A percentile compares a stretch with the other conserved stretches of the same genome.
These are phyloP conservation scores for Pterocarpus macrocarpus DNA, from an alignment of 306 rosid genomes.

Conservation along the genomic window DNA sequence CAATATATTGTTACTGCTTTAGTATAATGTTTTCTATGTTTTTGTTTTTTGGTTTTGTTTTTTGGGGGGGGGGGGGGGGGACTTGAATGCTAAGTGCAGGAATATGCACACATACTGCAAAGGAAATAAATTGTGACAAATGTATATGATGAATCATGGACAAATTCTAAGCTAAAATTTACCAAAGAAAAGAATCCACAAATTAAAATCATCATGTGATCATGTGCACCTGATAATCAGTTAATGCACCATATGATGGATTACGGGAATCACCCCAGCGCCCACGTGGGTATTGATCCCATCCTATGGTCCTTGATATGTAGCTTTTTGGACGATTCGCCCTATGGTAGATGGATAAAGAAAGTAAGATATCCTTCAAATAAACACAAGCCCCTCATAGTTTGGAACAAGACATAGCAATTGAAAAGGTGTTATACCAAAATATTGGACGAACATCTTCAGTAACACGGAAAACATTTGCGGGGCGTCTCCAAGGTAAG, in stretches of 20 bases:
- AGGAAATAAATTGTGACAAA: background rate
- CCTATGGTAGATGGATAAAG: constrained; percentile 62
- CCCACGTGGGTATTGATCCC: constrained; percentile 98
- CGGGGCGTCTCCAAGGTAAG: constrained; percentile 89
- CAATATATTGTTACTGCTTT: background rate
- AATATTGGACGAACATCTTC: constrained; percentile 96
- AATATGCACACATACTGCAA: constrained; percentile 6
- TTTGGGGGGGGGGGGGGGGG: too few species aligned
- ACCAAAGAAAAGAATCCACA: background rate
- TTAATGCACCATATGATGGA: constrained; percentile 89
- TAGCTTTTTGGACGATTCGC: constrained; percentile 99
- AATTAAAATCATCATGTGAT: constrained; percentile 36
- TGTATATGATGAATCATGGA: constrained; percentile 4
- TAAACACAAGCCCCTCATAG: constrained; percentile 13
- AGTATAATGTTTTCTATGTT: too few species aligned
- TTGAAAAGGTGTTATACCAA: constrained; percentile 61
- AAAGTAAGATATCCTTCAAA: constrained; percentile 48
- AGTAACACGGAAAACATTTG: constrained; percentile 82
- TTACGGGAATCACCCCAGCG: constrained; percentile 93
- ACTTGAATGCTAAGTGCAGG: background rate
- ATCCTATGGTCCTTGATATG: constrained; percentile 91
- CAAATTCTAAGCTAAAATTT: background rate
- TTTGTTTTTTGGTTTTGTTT: too few species aligned
- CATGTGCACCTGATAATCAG: constrained; percentile 82
- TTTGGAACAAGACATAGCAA: constrained; percentile 31